These are phyloP conservation scores for Cladorrhinum sp. DNA, from an alignment of 2,329 filamentous ascomycete genomes.

Conservation along the genomic window DNA sequence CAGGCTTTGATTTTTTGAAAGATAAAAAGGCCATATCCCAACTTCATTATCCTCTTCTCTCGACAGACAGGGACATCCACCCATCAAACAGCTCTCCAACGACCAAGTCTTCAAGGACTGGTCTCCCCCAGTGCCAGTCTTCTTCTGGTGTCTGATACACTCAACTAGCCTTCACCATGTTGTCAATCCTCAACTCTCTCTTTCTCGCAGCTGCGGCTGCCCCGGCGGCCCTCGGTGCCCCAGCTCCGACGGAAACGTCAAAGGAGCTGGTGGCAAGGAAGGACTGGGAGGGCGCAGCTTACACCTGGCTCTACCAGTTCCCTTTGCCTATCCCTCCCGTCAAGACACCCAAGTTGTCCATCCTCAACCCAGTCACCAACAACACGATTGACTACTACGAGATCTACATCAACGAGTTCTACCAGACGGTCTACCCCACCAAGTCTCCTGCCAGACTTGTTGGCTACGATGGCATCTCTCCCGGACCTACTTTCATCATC, in stretches of 20 bases:
- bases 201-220: constrained; percentile 6
- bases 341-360: constrained; percentile 16
- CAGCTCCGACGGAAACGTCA: neutral
- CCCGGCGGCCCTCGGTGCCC: neutral
- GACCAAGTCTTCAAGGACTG: neutral
- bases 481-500: constrained; percentile 48
- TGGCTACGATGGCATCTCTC: constrained; percentile 49
- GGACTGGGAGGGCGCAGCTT: constrained; percentile 25
- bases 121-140: no score
- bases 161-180: neutral
- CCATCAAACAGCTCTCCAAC: neutral
- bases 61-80: neutral
- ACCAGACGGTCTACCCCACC: constrained; percentile 27
- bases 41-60: neutral
- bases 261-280: constrained; percentile 15
- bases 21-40: neutral
- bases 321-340: constrained; percentile 24
- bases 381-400: constrained; percentile 27
- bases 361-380: constrained; percentile 22
- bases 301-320: constrained; percentile 26
- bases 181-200: constrained; percentile 4
- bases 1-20: neutral
- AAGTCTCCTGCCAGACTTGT: constrained; percentile 24
- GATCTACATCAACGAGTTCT: constrained; percentile 28
- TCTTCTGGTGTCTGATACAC: neutral